Conservation (phyloP, 371 early-diverging fungal genomes). For the Mucor indicus region DNA sequence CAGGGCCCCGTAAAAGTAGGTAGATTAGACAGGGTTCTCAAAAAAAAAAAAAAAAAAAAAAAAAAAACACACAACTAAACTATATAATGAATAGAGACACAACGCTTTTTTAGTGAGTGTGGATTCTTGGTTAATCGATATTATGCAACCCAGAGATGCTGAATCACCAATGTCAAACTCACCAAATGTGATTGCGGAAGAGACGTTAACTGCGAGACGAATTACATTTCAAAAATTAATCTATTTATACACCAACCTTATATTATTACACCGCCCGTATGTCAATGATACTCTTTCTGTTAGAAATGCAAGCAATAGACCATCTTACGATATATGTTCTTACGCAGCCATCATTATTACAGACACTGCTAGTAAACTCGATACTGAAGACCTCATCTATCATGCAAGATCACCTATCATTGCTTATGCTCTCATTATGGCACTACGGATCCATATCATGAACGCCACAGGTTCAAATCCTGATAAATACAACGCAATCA, state of each 20-base stretch:
- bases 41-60: neutral
- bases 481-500: conserved; percentile 16
- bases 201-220: conserved; percentile 1
- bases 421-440: conserved; percentile 35
- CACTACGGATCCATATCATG: conserved; percentile 40
- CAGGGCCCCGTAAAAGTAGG: conserved; percentile 32
- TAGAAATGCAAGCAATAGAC: conserved; percentile 14
- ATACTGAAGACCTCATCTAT: conserved; percentile 19
- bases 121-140: conserved; percentile 22
- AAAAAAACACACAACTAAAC: neutral
- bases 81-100: conserved; percentile 10
- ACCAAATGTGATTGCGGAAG: neutral
- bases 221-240: conserved; percentile 14
- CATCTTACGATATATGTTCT: conserved; percentile 38
- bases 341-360: conserved; percentile 40
- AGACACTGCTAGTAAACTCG: conserved; percentile 19
- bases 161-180: conserved; percentile 1
- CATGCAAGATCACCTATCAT: conserved; percentile 37
- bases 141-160: conserved; percentile 15
- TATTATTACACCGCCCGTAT: conserved; percentile 43
- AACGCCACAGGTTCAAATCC: conserved; percentile 24
- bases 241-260: conserved; percentile 27
- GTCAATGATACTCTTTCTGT: conserved; percentile 20
- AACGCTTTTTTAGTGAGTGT: conserved; percentile 25
- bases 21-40: too few species aligned